phyloP scores from a whole-genome alignment of 78 protist species.

The Polysphondylium violaceum region DNA sequence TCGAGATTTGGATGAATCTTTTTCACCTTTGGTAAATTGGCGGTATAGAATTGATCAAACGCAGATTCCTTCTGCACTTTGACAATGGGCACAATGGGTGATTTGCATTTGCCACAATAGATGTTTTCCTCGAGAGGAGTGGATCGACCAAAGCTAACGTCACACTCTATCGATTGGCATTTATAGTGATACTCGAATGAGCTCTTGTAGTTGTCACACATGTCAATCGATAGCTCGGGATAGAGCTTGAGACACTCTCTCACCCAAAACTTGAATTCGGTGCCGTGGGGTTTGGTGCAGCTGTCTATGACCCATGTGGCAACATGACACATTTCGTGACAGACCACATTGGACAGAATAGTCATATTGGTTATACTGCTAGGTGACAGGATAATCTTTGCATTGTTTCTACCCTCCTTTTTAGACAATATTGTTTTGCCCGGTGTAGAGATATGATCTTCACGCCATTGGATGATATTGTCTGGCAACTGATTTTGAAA shows the following conservation, averaged over 20 bases:
- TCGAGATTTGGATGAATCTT: background rate
- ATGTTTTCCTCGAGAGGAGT: background rate
- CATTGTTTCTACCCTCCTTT: background rate
- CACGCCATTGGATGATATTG: constrained; percentile 32
- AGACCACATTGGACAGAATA: constrained; percentile 52
- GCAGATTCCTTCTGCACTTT: constrained; percentile 11
- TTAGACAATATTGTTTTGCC: constrained; percentile 26
- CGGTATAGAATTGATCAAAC: constrained; percentile 8
- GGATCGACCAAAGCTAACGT: constrained; percentile 33
- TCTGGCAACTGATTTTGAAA: constrained; percentile 45
- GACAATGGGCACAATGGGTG: constrained; percentile 46
- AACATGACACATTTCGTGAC: constrained; percentile 79
- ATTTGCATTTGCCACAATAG: constrained; percentile 50
- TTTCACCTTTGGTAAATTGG: background rate
- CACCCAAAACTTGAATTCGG: constrained; percentile 60
- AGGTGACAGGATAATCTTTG: constrained; percentile 23
- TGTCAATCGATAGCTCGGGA: constrained; percentile 67
- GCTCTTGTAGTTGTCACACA: constrained; percentile 57
- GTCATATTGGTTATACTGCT: constrained; percentile 5
- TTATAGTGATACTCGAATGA: constrained; percentile 43
- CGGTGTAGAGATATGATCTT: constrained; percentile 15
- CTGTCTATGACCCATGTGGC: constrained; percentile 71
- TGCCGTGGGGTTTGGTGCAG: constrained; percentile 33
- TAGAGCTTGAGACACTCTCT: constrained; percentile 20
- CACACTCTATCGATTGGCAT: constrained; percentile 29